Evolutionary conservation across 345 rosid species (phyloP).

Genomic region (Rhodomyrtus tomentosa): DNA sequence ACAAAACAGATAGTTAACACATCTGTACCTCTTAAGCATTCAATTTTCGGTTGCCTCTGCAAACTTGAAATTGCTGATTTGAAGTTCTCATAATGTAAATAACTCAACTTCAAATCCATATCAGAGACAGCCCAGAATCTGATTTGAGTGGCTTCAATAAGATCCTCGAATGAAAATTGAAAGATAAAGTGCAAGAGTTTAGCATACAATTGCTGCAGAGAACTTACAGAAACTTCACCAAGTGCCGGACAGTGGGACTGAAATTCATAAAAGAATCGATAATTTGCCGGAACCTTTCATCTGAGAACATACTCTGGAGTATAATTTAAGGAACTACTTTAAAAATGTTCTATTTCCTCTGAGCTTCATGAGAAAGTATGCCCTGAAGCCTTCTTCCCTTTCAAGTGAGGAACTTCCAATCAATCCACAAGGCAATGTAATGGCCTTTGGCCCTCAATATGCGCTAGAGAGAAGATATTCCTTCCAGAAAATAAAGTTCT

Average conservation of each 20-base stretch:
- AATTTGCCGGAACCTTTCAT: conserved; percentile 58
- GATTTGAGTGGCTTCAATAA: conserved; percentile 7
- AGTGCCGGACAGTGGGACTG: conserved; percentile 41
- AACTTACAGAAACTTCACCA: conserved; percentile 74
- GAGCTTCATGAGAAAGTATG: background rate
- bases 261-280: conserved; percentile 26
- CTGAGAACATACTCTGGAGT: conserved; percentile 47
- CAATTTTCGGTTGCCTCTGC: conserved; percentile 72
- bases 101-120: conserved; percentile 52
- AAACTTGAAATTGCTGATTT: conserved; percentile 53
- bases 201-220: background rate
- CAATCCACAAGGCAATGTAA: background rate
- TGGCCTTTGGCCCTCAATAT: background rate
- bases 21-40: conserved; percentile 54
- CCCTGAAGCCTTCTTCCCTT: background rate
- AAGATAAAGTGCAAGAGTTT: background rate
- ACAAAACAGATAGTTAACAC: background rate
- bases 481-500: background rate
- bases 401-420: background rate
- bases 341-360: background rate
- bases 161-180: conserved; percentile 2
- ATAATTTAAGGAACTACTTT: background rate
- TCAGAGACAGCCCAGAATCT: conserved; percentile 65
- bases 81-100: conserved; percentile 69
- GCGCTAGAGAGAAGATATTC: background rate